Conservation (phyloP, 2,329 filamentous ascomycete species). For the Cladosporium colombiae region DNA sequence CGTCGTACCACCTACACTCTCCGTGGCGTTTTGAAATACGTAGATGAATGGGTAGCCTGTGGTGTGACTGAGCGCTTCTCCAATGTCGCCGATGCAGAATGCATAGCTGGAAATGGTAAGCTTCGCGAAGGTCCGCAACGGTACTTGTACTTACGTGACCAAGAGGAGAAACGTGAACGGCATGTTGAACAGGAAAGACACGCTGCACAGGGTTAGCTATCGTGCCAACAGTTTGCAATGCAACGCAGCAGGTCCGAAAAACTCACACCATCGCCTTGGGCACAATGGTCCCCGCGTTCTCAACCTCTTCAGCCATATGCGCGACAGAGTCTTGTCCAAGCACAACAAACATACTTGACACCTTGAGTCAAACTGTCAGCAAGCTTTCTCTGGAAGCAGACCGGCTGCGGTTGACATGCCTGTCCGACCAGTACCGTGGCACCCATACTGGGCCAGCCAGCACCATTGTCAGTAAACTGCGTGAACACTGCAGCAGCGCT, state of each 20-base stretch:
- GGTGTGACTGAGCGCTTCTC: conserved; percentile 28
- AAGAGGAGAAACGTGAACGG: conserved; percentile 33
- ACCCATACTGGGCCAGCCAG: conserved; percentile 41
- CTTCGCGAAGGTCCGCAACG: neutral
- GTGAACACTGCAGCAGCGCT: conserved; percentile 31
- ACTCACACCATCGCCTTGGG: conserved; percentile 43
- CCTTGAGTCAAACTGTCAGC: neutral
- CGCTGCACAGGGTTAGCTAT: conserved; percentile 10
- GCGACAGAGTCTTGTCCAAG: conserved; percentile 41
- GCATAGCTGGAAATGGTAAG: conserved; percentile 27
- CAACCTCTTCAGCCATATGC: conserved; percentile 48
- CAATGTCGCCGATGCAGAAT: conserved; percentile 39
- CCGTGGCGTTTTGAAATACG: conserved; percentile 39
- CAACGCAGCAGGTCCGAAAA: neutral
- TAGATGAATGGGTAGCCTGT: conserved; percentile 37
- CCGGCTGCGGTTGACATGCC: neutral
- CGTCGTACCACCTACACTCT: conserved; percentile 22
- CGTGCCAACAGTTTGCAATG: neutral
- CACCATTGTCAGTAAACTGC: conserved; percentile 41
- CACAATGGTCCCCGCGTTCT: conserved; percentile 43
- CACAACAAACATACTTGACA: conserved; percentile 30
- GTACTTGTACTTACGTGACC: conserved; percentile 26
- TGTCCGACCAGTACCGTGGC: conserved; percentile 42
- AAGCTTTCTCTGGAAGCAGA: no score
- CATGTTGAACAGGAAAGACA: conserved; percentile 40